Evolutionary conservation across 2,329 filamentous ascomycete species (phyloP), one percentile per base, ranked within the genome.

Genomic region (Ophioceras dolichostomum): DNA sequence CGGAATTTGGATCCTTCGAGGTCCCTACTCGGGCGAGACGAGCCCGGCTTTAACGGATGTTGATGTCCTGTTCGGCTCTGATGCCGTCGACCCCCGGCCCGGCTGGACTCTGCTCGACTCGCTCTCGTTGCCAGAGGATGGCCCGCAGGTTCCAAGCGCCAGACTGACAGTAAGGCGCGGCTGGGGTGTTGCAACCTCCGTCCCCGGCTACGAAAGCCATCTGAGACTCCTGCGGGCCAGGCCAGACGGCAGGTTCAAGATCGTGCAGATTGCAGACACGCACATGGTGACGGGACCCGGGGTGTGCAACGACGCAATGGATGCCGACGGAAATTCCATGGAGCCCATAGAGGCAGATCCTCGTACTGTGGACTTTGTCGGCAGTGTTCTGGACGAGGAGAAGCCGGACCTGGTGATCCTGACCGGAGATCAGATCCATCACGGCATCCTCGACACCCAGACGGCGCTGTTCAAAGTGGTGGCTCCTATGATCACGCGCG

Each of bases 171-270:
- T 60, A 45, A 51, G 46, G 28, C 42, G 46, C 29, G 50, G 46
- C 41, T 47, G 40, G 37, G 39, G 39, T 40, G 48, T 45, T 40
- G 41, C 49, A 26, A 44, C 37, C 26, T 44, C 49, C 33, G 38
- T 26, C 41, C 20, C 35, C 43, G n/a, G n/a, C n/a, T n/a, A n/a
- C n/a, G n/a, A n/a, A n/a, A n/a, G n/a, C n/a, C n/a, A n/a, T n/a
- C n/a, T n/a, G n/a, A n/a, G n/a, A n/a, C n/a, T n/a, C 43, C 47
- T 62, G n/a, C 68, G 74, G 41, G 75, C 82, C 43, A 65, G 70
- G 32, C 76, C 78, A 45, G 73, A 80, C 51, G 79, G 79, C 30
- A 79, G 70, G 45, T 83, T 83, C 58, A 84, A 83, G 58, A 80
- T 84, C 43, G 68, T 83, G 59, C 79, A 84, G 52, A 61, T 80